Evolutionary conservation across 305 asterid genomes (phyloP).

Genomic region (Plantago coronopus): DNA sequence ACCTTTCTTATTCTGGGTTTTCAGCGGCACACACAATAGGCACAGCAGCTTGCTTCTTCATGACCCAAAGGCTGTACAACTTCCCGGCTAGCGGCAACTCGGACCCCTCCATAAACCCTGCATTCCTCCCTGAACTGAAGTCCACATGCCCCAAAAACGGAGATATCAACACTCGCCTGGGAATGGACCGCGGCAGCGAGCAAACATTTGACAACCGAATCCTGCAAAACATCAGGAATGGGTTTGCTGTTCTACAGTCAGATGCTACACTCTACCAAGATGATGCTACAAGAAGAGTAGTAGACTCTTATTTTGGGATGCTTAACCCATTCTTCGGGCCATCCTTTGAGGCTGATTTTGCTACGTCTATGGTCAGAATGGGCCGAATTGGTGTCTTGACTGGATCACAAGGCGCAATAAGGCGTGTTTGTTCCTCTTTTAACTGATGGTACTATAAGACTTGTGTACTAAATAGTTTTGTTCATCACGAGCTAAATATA

Average conservation of each 20-base stretch:
- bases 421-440: conserved; percentile 58
- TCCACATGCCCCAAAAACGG: conserved; percentile 56
- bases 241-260: conserved; percentile 68
- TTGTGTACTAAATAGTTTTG: conserved; percentile 1
- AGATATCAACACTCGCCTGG: conserved; percentile 40
- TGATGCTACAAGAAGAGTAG: conserved; percentile 36
- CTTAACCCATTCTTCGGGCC: conserved; percentile 41
- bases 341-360: conserved; percentile 66
- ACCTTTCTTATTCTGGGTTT: neutral
- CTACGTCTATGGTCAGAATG: conserved; percentile 62
- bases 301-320: conserved; percentile 68
- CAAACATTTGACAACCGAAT: conserved; percentile 51
- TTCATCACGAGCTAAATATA: no score
- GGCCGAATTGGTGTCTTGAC: conserved; percentile 65
- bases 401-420: conserved; percentile 50
- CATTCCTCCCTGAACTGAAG: conserved; percentile 52
- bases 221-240: conserved; percentile 52
- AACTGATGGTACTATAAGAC: conserved; percentile 15
- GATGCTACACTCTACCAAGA: conserved; percentile 69
- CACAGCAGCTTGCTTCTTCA: conserved; percentile 91
- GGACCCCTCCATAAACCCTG: conserved; percentile 68
- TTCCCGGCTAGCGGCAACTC: conserved; percentile 46
- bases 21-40: conserved; percentile 88
- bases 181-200: conserved; percentile 55
- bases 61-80: conserved; percentile 63